phyloP scores from a whole-genome alignment of 2,329 filamentous ascomycete species.

The Teratosphaeria gauchensis region DNA sequence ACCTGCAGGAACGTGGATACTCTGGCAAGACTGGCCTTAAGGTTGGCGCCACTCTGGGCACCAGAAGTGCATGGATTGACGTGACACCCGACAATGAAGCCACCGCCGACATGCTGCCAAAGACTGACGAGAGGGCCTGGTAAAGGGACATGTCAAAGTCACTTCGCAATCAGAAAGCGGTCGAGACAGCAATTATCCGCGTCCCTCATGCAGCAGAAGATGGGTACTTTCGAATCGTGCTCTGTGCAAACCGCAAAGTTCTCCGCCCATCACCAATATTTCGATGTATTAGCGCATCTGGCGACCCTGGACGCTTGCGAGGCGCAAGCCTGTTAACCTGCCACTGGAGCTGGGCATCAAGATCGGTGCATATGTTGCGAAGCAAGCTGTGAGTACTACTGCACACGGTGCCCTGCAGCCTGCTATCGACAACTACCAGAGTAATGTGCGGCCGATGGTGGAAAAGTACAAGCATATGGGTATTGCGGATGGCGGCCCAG shows the following conservation, averaged over 20 bases:
- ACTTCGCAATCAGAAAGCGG: conserved; percentile 4
- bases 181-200: conserved; percentile 4
- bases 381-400: conserved; percentile 2
- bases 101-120: conserved; percentile 39
- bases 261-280: conserved; percentile 8
- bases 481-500: neutral
- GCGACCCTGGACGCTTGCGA: conserved; percentile 6
- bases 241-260: conserved; percentile 6
- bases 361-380: conserved; percentile 4
- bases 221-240: conserved; percentile 9
- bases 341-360: conserved; percentile 8
- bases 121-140: conserved; percentile 54
- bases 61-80: conserved; percentile 53
- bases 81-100: conserved; percentile 52
- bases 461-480: neutral
- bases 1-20: conserved; percentile 59
- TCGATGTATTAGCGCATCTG: conserved; percentile 3
- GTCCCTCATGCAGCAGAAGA: conserved; percentile 5
- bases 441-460: conserved; percentile 1
- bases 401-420: conserved; percentile 3
- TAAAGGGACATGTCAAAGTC: conserved; percentile 49
- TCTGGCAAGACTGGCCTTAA: conserved; percentile 60
- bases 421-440: conserved; percentile 2
- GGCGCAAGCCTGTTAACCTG: conserved; percentile 7
- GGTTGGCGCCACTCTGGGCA: conserved; percentile 52